A percentile compares a stretch with the other conserved stretches of the same genome.
Conservation (phyloP, 2,329 filamentous ascomycete species). For the Rutstroemia sp. region DNA sequence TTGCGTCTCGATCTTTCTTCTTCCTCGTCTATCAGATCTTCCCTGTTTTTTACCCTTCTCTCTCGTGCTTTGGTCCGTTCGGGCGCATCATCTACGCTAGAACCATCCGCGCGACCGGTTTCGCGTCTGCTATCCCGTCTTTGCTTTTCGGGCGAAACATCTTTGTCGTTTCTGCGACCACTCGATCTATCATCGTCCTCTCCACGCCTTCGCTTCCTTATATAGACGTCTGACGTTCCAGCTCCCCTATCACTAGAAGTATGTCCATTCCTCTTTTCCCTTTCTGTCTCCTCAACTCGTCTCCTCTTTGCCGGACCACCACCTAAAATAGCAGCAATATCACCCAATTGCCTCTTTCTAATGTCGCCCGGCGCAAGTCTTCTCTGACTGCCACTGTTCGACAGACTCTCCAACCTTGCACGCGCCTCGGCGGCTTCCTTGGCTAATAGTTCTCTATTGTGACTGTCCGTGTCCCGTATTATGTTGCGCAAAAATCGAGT, state of each 20-base stretch:
- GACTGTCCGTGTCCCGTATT: conserved; percentile 77
- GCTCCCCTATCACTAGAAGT: neutral
- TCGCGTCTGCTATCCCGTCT: neutral
- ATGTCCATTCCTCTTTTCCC: neutral
- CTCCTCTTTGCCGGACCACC: conserved; percentile 28
- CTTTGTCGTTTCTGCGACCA: neutral
- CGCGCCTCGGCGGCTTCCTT: conserved; percentile 77
- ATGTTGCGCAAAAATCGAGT: conserved; percentile 83
- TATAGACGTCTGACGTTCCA: neutral
- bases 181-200: conserved; percentile 4
- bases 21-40: conserved; percentile 8
- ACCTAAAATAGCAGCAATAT: conserved; percentile 51
- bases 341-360: conserved; percentile 50
- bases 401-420: conserved; percentile 58
- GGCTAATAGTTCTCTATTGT: conserved; percentile 80
- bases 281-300: conserved; percentile 12
- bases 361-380: conserved; percentile 44
- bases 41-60: conserved; percentile 1
- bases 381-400: conserved; percentile 34
- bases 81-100: neutral
- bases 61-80: neutral
- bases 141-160: neutral
- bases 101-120: neutral
- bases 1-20: conserved; percentile 10
- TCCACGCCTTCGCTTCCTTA: conserved; percentile 2